phyloP scores from a whole-genome alignment of 129 eudicot genomes.

The Centrapalus pauciflorus region DNA sequence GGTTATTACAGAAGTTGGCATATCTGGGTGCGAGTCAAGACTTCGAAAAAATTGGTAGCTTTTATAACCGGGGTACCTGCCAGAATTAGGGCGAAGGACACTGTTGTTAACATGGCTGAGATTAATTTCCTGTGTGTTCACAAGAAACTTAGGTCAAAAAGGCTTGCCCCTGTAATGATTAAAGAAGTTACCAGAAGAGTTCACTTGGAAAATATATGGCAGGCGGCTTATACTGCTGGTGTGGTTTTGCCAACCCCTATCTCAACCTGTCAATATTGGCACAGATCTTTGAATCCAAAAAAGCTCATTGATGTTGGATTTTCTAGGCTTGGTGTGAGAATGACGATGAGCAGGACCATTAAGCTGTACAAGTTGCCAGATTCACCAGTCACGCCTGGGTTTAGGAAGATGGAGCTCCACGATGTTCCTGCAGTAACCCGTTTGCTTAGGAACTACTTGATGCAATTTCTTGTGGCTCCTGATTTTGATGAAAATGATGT shows the following conservation, averaged over 20 bases:
- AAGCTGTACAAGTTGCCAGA: conserved; percentile 58
- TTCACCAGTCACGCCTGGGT: conserved; percentile 45
- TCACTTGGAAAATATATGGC: conserved; percentile 62
- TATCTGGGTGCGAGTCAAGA: conserved; percentile 52
- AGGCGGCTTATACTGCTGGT: conserved; percentile 65
- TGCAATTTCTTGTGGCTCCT: conserved; percentile 47
- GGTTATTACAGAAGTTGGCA: conserved; percentile 57
- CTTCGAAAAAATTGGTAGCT: conserved; percentile 54
- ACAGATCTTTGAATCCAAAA: conserved; percentile 54
- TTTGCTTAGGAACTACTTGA: conserved; percentile 40
- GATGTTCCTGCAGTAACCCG: conserved; percentile 63
- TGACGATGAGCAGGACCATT: conserved; percentile 63
- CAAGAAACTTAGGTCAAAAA: conserved; percentile 57
- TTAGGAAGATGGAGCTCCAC: conserved; percentile 57
- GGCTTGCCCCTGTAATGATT: conserved; percentile 65
- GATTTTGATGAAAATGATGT: conserved; percentile 58
- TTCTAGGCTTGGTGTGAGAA: conserved; percentile 61
- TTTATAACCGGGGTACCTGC: conserved; percentile 60
- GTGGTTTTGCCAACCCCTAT: conserved; percentile 56
- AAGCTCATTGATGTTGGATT: conserved; percentile 60
- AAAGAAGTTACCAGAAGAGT: conserved; percentile 65
- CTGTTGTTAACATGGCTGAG: conserved; percentile 52
- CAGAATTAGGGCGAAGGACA: conserved; percentile 38
- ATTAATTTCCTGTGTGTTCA: conserved; percentile 59
- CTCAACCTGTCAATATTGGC: conserved; percentile 60